Conservation (phyloP, 2,329 filamentous ascomycete species). For the Ceratocystiopsis sp. region DNA sequence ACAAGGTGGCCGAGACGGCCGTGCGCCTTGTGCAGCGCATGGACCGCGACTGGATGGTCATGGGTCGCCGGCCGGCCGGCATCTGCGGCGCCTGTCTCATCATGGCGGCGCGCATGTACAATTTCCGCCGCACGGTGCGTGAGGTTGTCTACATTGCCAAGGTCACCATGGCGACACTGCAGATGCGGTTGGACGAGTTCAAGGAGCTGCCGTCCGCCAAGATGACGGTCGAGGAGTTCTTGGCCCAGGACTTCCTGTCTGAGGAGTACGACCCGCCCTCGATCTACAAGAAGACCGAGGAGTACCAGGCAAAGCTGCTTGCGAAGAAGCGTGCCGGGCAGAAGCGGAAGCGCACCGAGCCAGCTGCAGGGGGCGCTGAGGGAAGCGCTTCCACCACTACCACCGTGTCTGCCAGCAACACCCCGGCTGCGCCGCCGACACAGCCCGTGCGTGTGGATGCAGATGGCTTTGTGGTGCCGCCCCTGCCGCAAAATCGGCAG, state of each 20-base stretch:
- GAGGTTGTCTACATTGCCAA: constrained; percentile 98
- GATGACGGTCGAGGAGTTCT: constrained; percentile 69
- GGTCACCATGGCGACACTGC: constrained; percentile 83
- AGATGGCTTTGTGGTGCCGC: constrained; percentile 52
- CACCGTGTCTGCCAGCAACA: too few relatives aligned
- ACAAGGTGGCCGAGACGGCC: constrained; percentile 76
- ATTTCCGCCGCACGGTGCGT: constrained; percentile 78
- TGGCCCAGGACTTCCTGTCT: constrained; percentile 41
- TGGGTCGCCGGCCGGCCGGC: constrained; percentile 81
- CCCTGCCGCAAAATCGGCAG: constrained; percentile 19
- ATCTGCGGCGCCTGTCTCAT: constrained; percentile 89
- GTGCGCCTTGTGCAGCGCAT: constrained; percentile 78
- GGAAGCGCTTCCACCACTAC: too few relatives aligned
- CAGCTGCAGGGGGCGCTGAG: background rate
- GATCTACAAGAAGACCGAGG: constrained; percentile 49
- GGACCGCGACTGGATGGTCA: constrained; percentile 95
- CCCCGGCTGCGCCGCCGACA: too few relatives aligned
- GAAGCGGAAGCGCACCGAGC: constrained; percentile 26
- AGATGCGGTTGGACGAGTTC: constrained; percentile 83
- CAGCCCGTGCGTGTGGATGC: constrained; percentile 26
- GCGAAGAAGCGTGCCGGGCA: constrained; percentile 27
- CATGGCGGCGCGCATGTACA: constrained; percentile 94
- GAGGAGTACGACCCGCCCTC: constrained; percentile 60
- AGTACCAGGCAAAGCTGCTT: constrained; percentile 36
- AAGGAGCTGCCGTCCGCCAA: constrained; percentile 69